A percentile compares a stretch with the other conserved stretches of the same genome.
These are phyloP conservation scores for Suillus weaverae DNA, from an alignment of 768 basidiomycete genomes.

Conservation along the genomic window DNA sequence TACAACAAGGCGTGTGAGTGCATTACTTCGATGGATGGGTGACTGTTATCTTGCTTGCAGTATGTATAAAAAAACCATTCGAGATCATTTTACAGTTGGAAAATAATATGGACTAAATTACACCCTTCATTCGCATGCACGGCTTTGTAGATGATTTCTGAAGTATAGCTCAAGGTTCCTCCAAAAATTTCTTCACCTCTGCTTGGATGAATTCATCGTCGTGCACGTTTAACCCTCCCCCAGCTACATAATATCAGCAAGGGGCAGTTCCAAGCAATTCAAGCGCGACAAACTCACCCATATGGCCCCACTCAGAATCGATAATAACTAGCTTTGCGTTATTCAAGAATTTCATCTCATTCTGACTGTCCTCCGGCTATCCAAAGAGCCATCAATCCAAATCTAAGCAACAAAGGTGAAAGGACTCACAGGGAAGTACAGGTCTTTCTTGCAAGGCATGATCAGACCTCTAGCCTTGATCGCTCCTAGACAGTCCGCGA, in stretches of 20 bases:
- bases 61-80: not conserved
- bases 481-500: slow-evolving; percentile 37
- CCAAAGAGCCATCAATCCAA: not conserved
- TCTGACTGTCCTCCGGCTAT: slow-evolving; percentile 56
- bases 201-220: slow-evolving; percentile 45
- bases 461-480: slow-evolving; percentile 55
- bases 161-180: slow-evolving; percentile 25
- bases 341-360: slow-evolving; percentile 42
- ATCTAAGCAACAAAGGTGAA: not conserved
- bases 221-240: slow-evolving; percentile 40
- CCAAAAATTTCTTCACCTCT: slow-evolving; percentile 47
- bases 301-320: slow-evolving; percentile 57
- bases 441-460: slow-evolving; percentile 60
- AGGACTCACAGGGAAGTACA: slow-evolving; percentile 52
- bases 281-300: slow-evolving; percentile 36
- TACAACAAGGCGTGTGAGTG: not conserved
- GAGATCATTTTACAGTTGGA: not conserved
- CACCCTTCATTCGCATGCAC: not conserved
- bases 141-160: not conserved
- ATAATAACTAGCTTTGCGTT: slow-evolving; percentile 50
- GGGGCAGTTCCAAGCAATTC: not conserved
- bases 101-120: not conserved
- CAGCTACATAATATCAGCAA: slow-evolving; percentile 32
- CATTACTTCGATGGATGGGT: not conserved
- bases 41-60: not conserved